These are phyloP conservation scores for Ophiostoma fasciatum DNA, from an alignment of 2,329 filamentous ascomycete genomes.

Conservation along the genomic window DNA sequence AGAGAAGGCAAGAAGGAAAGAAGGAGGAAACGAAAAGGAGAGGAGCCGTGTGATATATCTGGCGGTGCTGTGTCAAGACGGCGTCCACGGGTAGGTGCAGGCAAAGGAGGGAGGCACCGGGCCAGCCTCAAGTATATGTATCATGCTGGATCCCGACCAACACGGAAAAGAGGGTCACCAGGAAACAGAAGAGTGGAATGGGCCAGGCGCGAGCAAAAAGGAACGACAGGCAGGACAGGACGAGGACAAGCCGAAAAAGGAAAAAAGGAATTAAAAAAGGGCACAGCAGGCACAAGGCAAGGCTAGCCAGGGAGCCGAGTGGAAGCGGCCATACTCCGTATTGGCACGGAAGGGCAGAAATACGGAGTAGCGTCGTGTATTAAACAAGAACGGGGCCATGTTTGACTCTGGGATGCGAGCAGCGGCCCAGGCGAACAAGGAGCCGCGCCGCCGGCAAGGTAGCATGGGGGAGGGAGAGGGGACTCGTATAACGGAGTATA, in stretches of 20 bases:
- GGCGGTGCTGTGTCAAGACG: too few relatives aligned
- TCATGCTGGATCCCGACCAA: too few relatives aligned
- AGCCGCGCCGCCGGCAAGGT: neutral
- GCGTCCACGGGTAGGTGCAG: too few relatives aligned
- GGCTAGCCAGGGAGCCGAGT: conserved; percentile 7
- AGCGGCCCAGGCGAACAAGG: too few relatives aligned
- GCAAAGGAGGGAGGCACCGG: too few relatives aligned
- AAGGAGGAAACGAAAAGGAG: neutral
- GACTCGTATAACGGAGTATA: too few relatives aligned
- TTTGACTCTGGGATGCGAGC: conserved; percentile 16
- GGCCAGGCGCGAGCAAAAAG: neutral
- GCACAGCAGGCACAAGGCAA: conserved; percentile 5
- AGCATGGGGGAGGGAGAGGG: conserved; percentile 11
- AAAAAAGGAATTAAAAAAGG: neutral
- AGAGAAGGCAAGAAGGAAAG: neutral
- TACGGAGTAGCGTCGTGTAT: conserved; percentile 5
- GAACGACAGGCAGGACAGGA: neutral
- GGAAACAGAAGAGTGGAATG: neutral
- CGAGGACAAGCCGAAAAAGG: neutral
- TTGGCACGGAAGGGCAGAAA: conserved; percentile 17
- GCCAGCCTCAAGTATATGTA: too few relatives aligned
- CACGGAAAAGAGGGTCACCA: neutral
- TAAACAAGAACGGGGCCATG: conserved; percentile 16
- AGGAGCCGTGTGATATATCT: neutral
- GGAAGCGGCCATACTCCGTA: conserved; percentile 11